phyloP scores from a whole-genome alignment of 1,284 basidiomycete genomes.

The Tilletiopsis washingtonensis region DNA sequence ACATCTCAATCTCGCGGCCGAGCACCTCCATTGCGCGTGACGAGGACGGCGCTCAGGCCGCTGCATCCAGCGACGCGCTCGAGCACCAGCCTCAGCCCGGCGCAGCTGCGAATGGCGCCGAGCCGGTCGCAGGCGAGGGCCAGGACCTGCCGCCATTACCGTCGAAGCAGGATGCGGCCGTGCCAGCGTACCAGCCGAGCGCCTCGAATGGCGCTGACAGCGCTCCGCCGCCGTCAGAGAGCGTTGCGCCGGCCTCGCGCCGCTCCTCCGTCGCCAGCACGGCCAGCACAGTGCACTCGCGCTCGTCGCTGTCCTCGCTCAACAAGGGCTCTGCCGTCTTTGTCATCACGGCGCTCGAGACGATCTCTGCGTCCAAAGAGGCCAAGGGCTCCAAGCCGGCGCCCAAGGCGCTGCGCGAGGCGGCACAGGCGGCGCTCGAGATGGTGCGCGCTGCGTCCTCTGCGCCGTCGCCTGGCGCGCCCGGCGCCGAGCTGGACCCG shows the following conservation, averaged over 20 bases:
- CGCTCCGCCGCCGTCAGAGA: background rate
- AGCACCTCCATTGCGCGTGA: background rate
- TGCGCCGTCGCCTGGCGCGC: slow-evolving; percentile 2
- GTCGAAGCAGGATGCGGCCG: no score
- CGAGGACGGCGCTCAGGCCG: background rate
- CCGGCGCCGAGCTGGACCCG: slow-evolving; percentile 36
- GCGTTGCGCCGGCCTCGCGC: no score
- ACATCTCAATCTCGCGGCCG: slow-evolving; percentile 4
- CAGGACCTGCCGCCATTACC: background rate
- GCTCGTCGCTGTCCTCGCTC: slow-evolving; percentile 9
- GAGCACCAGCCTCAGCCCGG: background rate
- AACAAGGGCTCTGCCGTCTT: slow-evolving; percentile 30
- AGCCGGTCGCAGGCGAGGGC: background rate
- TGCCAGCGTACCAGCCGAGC: background rate
- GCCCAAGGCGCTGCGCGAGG: slow-evolving; percentile 35
- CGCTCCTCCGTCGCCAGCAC: slow-evolving; percentile 7
- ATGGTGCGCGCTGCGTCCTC: slow-evolving; percentile 37
- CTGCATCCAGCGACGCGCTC: background rate
- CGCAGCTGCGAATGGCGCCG: background rate
- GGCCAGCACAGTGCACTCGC: slow-evolving; percentile 6
- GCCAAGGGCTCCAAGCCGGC: slow-evolving; percentile 22
- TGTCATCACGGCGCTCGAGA: slow-evolving; percentile 41
- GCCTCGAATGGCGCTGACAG: background rate
- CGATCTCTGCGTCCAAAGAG: slow-evolving; percentile 34
- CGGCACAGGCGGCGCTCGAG: slow-evolving; percentile 31